Evolutionary conservation across 139 green algal genomes (phyloP).

Genomic region (Dunaliella sp.): DNA sequence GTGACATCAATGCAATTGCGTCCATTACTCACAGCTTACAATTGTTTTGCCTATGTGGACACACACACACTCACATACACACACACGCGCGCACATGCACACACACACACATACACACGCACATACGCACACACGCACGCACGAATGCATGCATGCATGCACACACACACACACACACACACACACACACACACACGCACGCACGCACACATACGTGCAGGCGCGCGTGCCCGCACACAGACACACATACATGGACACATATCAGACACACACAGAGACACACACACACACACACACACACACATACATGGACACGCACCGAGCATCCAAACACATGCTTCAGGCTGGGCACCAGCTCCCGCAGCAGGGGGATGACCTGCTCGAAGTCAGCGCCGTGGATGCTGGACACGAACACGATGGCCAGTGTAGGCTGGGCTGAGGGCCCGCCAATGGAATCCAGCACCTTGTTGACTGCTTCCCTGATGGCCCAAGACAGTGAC

Average conservation of each 20-base stretch:
- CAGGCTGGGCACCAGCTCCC: conserved; percentile 33
- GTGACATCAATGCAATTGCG: no score
- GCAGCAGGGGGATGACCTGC: conserved; percentile 34
- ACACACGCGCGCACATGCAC: no score
- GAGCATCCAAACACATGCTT: conserved; percentile 44
- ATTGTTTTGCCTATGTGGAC: no score
- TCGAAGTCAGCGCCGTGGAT: conserved; percentile 31
- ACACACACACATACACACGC: no score
- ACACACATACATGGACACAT: conserved; percentile 4
- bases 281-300: no score
- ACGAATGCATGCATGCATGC: no score
- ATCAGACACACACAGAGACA: background rate
- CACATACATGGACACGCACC: conserved; percentile 30
- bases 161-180: no score
- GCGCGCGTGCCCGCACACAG: background rate
- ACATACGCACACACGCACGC: no score
- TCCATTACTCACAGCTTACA: no score
- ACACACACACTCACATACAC: no score
- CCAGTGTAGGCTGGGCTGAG: conserved; percentile 23
- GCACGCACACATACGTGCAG: no score
- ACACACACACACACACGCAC: no score
- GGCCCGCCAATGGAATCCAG: conserved; percentile 10
- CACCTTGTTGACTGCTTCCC: conserved; percentile 19
- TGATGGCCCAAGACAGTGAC: conserved; percentile 5
- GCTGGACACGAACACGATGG: conserved; percentile 43